Evolutionary conservation across 495 filamentous ascomycete species (phyloP), one percentile per base, ranked within the genome.

Genomic region (Mytilinidion resinicola): DNA sequence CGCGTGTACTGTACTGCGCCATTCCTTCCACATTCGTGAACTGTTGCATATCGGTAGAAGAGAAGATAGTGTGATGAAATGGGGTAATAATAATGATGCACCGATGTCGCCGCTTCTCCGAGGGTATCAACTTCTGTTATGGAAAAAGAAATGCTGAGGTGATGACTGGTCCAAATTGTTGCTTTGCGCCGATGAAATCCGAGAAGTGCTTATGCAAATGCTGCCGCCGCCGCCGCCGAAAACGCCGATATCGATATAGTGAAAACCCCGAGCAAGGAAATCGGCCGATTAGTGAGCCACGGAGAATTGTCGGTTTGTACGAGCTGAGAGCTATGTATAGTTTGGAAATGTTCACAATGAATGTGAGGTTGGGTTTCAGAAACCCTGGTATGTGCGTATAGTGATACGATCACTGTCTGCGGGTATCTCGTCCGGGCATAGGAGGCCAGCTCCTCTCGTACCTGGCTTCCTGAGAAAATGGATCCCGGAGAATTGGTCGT

Each of bases 401-500:
- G 25, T 6, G 25, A 30, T 30, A 30, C 6, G 25, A 19, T 49
- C 9, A 49, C 21, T 49, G 46, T 25, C 46, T 49, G 14, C 14
- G 46, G 14, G 19, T 25, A 25, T 49, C 46, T 7, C 46, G 46
- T 49, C 46, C 46, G 21, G 46, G 46, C 21, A 19, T 25, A 49
- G 46, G 46, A 25, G 46, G 17, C 46, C 46, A 49, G 46, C 46
- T 30, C 46, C 46, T 49, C 19, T 49, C 46, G 21, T 49, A 49
- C 33, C 41, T 37, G 9, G 59, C 8, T 11, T 59, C 58, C 21
- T 41, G 11, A 8, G 55, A 41, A 33, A 62, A 65, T 6, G 63
- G 59, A 43, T 65, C 43, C 12, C 55, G 63, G 12, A 59, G 48
- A 37, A 47, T 36, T 7, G 59, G 63, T 51, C 58, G 36, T 38